These are phyloP conservation scores for Eucalyptus cloeziana DNA, from an alignment of 345 rosid genomes.

Conservation along the genomic window DNA sequence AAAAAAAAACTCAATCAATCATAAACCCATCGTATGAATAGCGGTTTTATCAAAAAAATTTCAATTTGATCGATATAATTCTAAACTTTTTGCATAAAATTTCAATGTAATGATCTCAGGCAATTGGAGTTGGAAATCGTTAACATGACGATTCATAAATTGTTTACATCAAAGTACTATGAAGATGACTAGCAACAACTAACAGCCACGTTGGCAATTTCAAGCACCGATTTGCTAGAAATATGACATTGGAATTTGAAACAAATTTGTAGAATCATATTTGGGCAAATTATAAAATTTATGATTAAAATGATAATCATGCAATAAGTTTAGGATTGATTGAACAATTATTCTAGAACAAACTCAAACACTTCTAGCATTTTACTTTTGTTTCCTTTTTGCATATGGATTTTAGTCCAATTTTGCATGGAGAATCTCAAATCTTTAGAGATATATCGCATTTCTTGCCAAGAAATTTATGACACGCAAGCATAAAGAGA, in stretches of 20 bases:
- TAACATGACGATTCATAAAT: neutral
- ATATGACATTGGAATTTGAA: neutral
- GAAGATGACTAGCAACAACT: neutral
- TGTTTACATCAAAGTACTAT: too few relatives aligned
- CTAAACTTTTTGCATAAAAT: neutral
- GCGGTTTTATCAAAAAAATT: rapidly evolving
- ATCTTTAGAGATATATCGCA: neutral
- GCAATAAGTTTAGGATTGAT: neutral
- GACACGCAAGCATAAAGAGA: neutral
- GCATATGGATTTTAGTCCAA: neutral
- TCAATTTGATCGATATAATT: neutral
- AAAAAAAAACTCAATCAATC: neutral
- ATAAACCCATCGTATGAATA: neutral
- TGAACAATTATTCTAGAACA: neutral
- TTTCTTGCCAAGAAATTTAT: neutral
- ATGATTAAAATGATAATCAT: rapidly evolving
- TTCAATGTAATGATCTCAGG: too few relatives aligned
- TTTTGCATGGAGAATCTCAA: neutral
- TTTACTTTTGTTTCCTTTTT: neutral
- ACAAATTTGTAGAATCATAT: rapidly evolving
- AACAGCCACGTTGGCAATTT: rapidly evolving
- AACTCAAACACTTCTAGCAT: neutral
- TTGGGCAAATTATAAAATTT: neutral
- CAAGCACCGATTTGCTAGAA: neutral
- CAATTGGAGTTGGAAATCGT: too few relatives aligned